phyloP scores from a whole-genome alignment of 768 basidiomycete genomes.

The Ramaria sp. region DNA sequence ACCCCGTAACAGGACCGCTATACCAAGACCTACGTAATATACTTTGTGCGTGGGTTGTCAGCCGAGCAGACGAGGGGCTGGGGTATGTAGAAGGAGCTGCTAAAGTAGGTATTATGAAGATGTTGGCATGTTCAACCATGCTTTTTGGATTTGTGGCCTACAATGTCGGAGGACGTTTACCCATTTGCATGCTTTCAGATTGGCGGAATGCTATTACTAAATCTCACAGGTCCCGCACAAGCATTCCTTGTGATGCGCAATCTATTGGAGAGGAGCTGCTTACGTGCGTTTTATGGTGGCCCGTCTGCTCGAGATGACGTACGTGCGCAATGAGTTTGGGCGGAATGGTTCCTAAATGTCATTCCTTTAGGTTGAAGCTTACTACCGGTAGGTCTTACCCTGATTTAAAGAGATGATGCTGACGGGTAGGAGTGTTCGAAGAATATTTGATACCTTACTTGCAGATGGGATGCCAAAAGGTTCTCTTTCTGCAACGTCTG shows the following conservation, averaged over 20 bases:
- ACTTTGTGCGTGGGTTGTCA: constrained; percentile 80
- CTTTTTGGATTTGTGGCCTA: background rate
- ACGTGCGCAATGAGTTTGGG: constrained; percentile 21
- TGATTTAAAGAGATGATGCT: background rate
- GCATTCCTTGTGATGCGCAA: constrained; percentile 81
- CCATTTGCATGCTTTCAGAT: constrained; percentile 26
- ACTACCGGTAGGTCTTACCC: constrained; percentile 54
- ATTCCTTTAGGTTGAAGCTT: constrained; percentile 67
- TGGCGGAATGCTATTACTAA: constrained; percentile 80
- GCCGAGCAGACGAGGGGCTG: constrained; percentile 72
- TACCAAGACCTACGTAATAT: constrained; percentile 76
- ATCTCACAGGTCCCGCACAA: constrained; percentile 55
- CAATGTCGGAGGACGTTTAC: constrained; percentile 10
- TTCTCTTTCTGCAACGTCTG: constrained; percentile 19
- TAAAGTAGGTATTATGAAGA: constrained; percentile 19
- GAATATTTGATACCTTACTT: constrained; percentile 85
- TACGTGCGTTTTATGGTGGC: constrained; percentile 79
- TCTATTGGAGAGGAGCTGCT: constrained; percentile 71
- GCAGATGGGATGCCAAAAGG: constrained; percentile 93
- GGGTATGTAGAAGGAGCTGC: constrained; percentile 61
- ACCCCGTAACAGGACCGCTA: constrained; percentile 63
- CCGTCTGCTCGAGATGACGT: constrained; percentile 66
- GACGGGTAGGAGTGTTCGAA: constrained; percentile 18
- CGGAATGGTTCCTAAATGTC: background rate
- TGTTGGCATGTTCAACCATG: too few species aligned